Base-by-base conservation (phyloP, 495 filamentous ascomycete genomes). In the Lophium mytilinum region DNA sequence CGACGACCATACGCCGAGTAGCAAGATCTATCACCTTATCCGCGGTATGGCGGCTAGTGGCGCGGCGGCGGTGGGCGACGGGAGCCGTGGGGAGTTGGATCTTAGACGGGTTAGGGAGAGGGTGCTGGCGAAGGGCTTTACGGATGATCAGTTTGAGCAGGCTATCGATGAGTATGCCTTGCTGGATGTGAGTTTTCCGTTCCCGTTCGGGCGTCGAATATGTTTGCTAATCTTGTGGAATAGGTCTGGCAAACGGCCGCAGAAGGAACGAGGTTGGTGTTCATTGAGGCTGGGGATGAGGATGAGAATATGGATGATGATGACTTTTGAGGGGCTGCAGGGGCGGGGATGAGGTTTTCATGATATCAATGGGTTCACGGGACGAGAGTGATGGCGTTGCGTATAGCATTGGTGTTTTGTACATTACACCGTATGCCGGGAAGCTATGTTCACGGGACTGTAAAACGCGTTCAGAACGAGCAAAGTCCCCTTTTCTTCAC, bases 201-300 rank as follows among this genome's bases (percentile, higher is more conserved):
- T 36, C 30, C 46, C 34, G 56, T 7, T 6, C 17, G 21, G 59
- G 47, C 37, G 34, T 52, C 52, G 1, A 7, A 41, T 40, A 41
- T 12, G 47, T 34, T 34, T 39, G 37, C 58, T 75, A 58, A 72
- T 61, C 42, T 39, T 52, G 10, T 11, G 40, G 21, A 56, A 60
- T 56, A 96, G 90, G 83, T 96, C 59, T 97, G 93, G 93, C 94
- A 96, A 84, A 90, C 91, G 36, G 82, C 86, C 47, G 88, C 83
- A 42, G 86, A 91, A 60, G 90, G 90, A 10, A 88, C 86, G 7
- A 81, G 90, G 51, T 76, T 98, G 52, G 82, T 97, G 21, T 97
- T 97, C 68, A 76, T 88, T 53, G 81, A 83, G 43, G 75, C 76
- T 42, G 72, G 65, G 39, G 80, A 75, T 48, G 78, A 78, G 33